Evolutionary conservation across 306 rosid genomes (phyloP), one percentile per base, ranked within the genome.

Genomic region (Quercus bicolor): DNA sequence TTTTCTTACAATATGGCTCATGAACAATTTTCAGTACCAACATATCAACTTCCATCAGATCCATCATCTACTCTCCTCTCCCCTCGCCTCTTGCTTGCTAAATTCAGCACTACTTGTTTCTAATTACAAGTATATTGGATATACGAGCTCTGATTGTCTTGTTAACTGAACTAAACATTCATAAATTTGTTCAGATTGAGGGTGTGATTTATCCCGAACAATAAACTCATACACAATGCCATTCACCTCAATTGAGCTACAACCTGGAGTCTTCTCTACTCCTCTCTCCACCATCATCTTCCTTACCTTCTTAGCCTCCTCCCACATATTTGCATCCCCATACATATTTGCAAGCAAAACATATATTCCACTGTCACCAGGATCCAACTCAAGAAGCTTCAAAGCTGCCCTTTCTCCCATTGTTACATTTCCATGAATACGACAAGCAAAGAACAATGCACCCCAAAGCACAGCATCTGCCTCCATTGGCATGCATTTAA

Each of bases 381-480:
- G 88, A 73, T 94, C 98, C 78, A 90, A 83, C 88, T 91, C 89
- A 79, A 93, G 88, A 79, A 93, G 97, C 88, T 86, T 91, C 18
- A 57, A 77, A 80, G 93, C 94, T 6, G 85, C 87, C 90, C 82
- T 86, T 87, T 93, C 92, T 76, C 95, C 95, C 70, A 88, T 90
- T 51, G 23, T 53, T 70, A 93, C 79, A 78, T 89, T 89, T 23
- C 86, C 86, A 62, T 90, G 92, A 62, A 79, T 85, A 68, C 80
- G 88, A 70, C 94, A 89, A 45, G 94, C 94, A 78, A 80, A 91
- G 88, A 90, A 90, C 82, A 94, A 88, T 74, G 97, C 93, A 72
- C 97, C 97, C 94, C 95, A 94, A 8, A 89, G 87, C 31, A 84
- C 91, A 45, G 89, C 85, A 84, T 90, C 97, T 40, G 96, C 88